Conservation (phyloP, 2,329 filamentous ascomycete genomes). For the Trichophyton benhamiae region DNA sequence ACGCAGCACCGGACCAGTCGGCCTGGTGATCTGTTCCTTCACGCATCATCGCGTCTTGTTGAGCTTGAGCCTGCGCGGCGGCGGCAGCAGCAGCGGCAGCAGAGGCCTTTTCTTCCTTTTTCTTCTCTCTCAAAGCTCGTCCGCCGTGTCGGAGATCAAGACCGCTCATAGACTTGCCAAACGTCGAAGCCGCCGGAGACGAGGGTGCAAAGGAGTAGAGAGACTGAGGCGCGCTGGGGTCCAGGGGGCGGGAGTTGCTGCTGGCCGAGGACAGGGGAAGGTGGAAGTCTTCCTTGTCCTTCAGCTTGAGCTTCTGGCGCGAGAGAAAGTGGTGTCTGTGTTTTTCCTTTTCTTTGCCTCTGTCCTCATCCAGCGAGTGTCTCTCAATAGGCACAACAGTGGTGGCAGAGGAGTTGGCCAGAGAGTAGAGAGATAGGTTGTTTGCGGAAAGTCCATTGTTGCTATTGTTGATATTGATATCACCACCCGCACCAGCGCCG, state of each 20-base stretch:
- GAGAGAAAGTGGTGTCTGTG: slow-evolving; percentile 53
- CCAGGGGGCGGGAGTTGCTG: slow-evolving; percentile 52
- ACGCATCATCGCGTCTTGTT: slow-evolving; percentile 6
- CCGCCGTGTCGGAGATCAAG: slow-evolving; percentile 68
- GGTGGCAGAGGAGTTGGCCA: slow-evolving; percentile 49
- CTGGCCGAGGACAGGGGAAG: slow-evolving; percentile 52
- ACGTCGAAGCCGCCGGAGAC: slow-evolving; percentile 49
- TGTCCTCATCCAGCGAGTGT: slow-evolving; percentile 23
- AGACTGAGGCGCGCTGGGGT: slow-evolving; percentile 50
- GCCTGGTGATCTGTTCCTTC: slow-evolving; percentile 23
- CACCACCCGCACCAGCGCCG: not conserved
- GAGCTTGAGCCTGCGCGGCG: not conserved
- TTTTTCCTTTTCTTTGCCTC: slow-evolving; percentile 31
- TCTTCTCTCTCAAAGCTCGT: slow-evolving; percentile 66
- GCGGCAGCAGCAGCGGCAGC: slow-evolving; percentile 14
- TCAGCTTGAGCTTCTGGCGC: slow-evolving; percentile 53
- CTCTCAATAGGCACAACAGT: slow-evolving; percentile 44
- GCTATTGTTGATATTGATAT: slow-evolving; percentile 28
- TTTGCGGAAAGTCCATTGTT: not conserved
- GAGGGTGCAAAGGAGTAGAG: slow-evolving; percentile 55
- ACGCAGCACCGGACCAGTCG: slow-evolving; percentile 22
- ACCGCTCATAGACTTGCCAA: slow-evolving; percentile 71
- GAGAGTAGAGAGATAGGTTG: slow-evolving; percentile 47
- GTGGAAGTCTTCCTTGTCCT: slow-evolving; percentile 47
- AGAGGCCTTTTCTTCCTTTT: slow-evolving; percentile 53